These are phyloP conservation scores for Colletotrichum sp. DNA, from an alignment of 2,329 filamentous ascomycete species.

Conservation along the genomic window DNA sequence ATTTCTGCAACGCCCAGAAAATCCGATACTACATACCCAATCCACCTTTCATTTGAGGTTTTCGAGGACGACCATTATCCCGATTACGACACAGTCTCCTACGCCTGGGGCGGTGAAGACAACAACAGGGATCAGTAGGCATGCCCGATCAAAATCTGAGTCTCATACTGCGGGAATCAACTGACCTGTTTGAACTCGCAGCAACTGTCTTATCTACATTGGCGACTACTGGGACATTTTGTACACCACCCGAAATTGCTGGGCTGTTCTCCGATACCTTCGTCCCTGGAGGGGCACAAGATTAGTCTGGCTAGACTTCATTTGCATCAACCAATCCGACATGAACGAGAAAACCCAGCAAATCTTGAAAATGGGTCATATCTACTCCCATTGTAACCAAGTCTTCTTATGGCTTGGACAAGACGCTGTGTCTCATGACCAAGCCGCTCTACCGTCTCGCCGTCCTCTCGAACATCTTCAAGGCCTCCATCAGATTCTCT, in stretches of 20 bases:
- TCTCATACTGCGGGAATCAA: not conserved
- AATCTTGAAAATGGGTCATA: not conserved
- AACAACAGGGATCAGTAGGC: not conserved
- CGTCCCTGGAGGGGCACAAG: not conserved
- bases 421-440: not conserved
- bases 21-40: not conserved
- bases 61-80: not conserved
- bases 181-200: not conserved
- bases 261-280: not conserved
- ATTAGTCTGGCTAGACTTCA: not conserved
- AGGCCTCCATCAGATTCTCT: not conserved
- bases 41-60: not conserved
- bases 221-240: not conserved
- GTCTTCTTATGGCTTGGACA: not conserved
- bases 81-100: not conserved
- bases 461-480: not conserved
- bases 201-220: not conserved
- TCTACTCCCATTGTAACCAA: not conserved
- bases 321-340: not conserved
- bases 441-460: not conserved
- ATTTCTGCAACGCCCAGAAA: not conserved
- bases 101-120: not conserved
- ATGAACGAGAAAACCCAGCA: not conserved
- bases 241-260: not conserved
- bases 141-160: not conserved